Conservation (phyloP, 805 yeast species). For the Metschnikowia cubensis region DNA sequence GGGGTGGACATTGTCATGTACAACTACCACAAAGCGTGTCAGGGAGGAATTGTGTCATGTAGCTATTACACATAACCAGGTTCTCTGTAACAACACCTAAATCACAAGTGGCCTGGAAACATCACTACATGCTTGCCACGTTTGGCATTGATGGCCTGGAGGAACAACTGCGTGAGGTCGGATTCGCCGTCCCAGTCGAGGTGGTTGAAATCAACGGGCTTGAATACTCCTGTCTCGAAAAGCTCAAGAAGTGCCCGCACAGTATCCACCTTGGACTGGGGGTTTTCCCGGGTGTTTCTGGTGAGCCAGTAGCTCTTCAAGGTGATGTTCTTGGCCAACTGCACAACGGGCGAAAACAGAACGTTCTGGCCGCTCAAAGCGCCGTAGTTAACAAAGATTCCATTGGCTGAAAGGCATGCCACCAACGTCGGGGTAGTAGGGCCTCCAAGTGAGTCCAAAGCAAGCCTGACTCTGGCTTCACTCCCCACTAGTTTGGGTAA, state of each 20-base stretch:
- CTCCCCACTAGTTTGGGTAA: constrained; percentile 18
- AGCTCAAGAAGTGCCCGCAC: constrained; percentile 52
- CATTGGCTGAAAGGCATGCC: constrained; percentile 23
- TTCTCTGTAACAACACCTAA: too few relatives aligned
- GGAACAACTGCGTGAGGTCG: constrained; percentile 11
- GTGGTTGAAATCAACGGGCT: constrained; percentile 44
- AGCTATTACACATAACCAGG: too few relatives aligned
- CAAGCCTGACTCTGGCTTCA: constrained; percentile 25
- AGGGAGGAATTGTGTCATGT: too few relatives aligned
- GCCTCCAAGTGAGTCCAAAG: constrained; percentile 33
- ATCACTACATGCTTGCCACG: constrained; percentile 13
- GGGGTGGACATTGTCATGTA: too few relatives aligned
- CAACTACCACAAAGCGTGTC: too few relatives aligned
- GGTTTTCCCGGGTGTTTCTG: constrained; percentile 34
- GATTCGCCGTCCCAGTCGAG: constrained; percentile 23
- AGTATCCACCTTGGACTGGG: constrained; percentile 55
- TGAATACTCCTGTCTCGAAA: constrained; percentile 54
- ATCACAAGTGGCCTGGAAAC: constrained; percentile 5
- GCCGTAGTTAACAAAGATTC: constrained; percentile 30
- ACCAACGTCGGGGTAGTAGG: constrained; percentile 20
- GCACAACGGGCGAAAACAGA: constrained; percentile 21
- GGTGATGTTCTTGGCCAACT: constrained; percentile 29
- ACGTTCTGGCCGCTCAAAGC: constrained; percentile 16
- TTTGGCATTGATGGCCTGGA: constrained; percentile 8
- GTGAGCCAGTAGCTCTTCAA: constrained; percentile 32